Evolutionary conservation across 73 alveolate genomes (phyloP).

Genomic region (Paramecium sonneborni): DNA sequence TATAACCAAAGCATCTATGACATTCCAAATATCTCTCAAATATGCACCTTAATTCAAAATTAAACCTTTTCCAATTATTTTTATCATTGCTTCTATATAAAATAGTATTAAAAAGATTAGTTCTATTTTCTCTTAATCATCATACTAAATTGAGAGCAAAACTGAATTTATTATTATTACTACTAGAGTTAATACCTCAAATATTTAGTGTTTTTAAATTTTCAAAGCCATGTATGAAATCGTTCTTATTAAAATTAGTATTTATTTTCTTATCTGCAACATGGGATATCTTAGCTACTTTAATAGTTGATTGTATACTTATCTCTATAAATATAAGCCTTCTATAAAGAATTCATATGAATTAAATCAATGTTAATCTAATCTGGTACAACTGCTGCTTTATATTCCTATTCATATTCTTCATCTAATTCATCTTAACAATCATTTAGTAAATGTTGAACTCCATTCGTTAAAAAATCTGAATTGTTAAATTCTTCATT

Average conservation of each 20-base stretch:
- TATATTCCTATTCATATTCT: slow-evolving; percentile 44
- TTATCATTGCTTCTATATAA: slow-evolving; percentile 67
- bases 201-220: background rate
- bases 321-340: slow-evolving; percentile 19
- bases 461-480: background rate
- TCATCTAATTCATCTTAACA: slow-evolving; percentile 17
- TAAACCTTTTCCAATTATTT: slow-evolving; percentile 67
- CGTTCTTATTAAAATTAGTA: background rate
- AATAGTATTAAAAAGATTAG: slow-evolving; percentile 17
- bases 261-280: background rate
- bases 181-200: slow-evolving; percentile 58
- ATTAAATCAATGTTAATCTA: background rate
- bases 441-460: background rate
- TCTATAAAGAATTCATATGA: slow-evolving; percentile 17
- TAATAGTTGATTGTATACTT: background rate
- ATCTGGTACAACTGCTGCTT: background rate
- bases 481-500: background rate
- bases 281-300: slow-evolving; percentile 30
- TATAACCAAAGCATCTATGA: slow-evolving; percentile 77
- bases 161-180: slow-evolving; percentile 71
- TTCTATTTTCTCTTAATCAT: background rate
- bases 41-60: slow-evolving; percentile 65
- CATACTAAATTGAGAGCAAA: slow-evolving; percentile 70
- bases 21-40: slow-evolving; percentile 83
- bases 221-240: background rate